Conservation (phyloP, 768 basidiomycete genomes). For the Lentinula sp. region DNA sequence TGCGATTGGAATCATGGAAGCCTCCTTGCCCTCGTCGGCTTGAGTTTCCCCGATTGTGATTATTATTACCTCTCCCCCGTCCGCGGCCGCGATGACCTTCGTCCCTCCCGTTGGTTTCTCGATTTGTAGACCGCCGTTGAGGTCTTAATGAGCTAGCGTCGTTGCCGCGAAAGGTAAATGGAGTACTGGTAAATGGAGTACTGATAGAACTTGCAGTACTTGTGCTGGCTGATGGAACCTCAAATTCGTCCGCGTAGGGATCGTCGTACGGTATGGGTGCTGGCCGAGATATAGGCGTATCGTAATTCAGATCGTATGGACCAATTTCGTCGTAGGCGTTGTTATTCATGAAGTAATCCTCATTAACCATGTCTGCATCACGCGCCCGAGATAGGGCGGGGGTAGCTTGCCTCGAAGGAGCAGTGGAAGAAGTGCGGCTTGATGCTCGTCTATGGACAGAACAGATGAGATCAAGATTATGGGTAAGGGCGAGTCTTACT, state of each 20-base stretch:
- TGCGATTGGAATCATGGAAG: neutral
- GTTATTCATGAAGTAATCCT: constrained; percentile 37
- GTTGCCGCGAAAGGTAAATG: neutral
- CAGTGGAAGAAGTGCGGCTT: constrained; percentile 41
- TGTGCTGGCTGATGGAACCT: constrained; percentile 18
- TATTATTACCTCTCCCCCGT: constrained; percentile 21
- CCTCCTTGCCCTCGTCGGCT: neutral
- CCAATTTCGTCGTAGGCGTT: constrained; percentile 65
- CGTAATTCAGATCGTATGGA: constrained; percentile 63
- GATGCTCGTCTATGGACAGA: constrained; percentile 40
- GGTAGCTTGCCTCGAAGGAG: constrained; percentile 51
- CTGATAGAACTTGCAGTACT: neutral
- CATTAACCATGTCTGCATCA: constrained; percentile 45
- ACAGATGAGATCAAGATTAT: neutral
- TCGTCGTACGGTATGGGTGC: constrained; percentile 70
- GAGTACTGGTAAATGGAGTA: neutral
- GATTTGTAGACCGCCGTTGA: constrained; percentile 11
- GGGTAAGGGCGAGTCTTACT: constrained; percentile 30
- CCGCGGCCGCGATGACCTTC: constrained; percentile 18
- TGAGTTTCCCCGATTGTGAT: neutral
- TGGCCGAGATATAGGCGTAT: constrained; percentile 52
- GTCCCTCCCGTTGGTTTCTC: constrained; percentile 18
- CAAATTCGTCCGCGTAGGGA: constrained; percentile 56
- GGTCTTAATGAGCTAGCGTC: neutral
- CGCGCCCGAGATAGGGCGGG: constrained; percentile 48